Evolutionary conservation across 1,284 basidiomycete species (phyloP).

Genomic region (Trichosporon coremiiforme): DNA sequence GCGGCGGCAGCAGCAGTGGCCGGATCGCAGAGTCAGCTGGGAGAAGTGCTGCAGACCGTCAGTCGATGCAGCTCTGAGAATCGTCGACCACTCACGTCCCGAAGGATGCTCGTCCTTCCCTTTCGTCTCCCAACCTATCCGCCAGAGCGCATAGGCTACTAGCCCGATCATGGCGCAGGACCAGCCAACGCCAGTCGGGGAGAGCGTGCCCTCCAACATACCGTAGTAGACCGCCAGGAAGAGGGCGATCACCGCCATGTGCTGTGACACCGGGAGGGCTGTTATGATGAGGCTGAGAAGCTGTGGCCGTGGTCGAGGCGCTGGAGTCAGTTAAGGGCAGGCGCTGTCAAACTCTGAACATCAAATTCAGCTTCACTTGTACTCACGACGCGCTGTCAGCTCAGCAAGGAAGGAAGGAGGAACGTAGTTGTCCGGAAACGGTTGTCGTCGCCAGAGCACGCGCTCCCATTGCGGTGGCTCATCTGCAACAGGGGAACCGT

Average conservation of each 20-base stretch:
- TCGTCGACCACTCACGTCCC: constrained; percentile 23
- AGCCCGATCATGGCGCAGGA: constrained; percentile 68
- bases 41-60: constrained; percentile 59
- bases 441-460: constrained; percentile 78
- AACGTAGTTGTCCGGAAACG: constrained; percentile 82
- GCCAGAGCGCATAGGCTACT: constrained; percentile 65
- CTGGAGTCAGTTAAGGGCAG: constrained; percentile 28
- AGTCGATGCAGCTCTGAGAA: background rate
- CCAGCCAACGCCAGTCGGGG: constrained; percentile 71
- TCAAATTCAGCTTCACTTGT: too few relatives aligned
- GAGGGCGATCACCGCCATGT: constrained; percentile 74
- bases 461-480: constrained; percentile 65
- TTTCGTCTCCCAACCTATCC: constrained; percentile 26
- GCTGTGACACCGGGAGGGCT: constrained; percentile 80
- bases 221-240: constrained; percentile 79
- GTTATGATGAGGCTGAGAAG: constrained; percentile 70
- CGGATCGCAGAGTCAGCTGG: constrained; percentile 45
- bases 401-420: constrained; percentile 75
- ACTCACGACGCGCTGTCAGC: constrained; percentile 74
- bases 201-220: constrained; percentile 66
- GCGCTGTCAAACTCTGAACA: too few relatives aligned
- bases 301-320: constrained; percentile 56
- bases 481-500: background rate
- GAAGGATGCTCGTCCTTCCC: background rate
- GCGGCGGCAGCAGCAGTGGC: constrained; percentile 73